Conservation (phyloP, 176 grass and related monocot genomes). For the Carex cristatella region DNA sequence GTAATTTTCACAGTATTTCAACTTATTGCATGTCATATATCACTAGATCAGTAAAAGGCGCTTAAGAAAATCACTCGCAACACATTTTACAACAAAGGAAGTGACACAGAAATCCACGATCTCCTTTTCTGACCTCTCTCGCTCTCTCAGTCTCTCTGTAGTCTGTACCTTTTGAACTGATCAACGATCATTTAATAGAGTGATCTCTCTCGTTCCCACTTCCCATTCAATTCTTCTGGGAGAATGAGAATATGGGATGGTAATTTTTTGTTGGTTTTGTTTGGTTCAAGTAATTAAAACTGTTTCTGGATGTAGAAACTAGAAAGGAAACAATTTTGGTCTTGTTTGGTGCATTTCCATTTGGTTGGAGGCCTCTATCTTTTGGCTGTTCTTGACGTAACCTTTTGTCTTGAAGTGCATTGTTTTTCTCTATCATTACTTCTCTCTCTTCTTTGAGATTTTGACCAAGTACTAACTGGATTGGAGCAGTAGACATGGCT, state of each 20-base stretch:
- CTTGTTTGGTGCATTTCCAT: constrained; percentile 19
- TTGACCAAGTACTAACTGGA: background rate
- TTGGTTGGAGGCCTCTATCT: constrained; percentile 11
- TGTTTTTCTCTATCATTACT: constrained; percentile 3
- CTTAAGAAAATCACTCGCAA: background rate
- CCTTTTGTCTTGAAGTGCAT: constrained; percentile 1
- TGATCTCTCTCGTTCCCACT: background rate
- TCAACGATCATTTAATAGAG: background rate
- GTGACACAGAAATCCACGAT: background rate
- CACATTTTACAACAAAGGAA: background rate
- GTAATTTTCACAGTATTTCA: background rate
- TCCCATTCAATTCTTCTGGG: background rate
- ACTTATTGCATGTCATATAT: background rate
- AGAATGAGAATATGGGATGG: background rate
- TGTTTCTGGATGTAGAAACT: constrained; percentile 4
- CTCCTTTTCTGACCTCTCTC: background rate
- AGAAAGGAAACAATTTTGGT: background rate
- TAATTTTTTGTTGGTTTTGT: background rate
- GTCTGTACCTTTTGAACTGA: background rate
- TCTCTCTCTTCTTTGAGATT: constrained; percentile 19
- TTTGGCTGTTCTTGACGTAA: constrained; percentile 13
- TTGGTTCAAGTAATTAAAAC: background rate
- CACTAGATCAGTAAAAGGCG: background rate
- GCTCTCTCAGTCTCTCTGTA: background rate
- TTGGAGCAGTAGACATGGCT: background rate